Percentiles rank a stretch among this genome's conserved stretches.
These are phyloP conservation scores for Mucor ambiguus DNA, from an alignment of 371 early-diverging fungal species.

Conservation along the genomic window DNA sequence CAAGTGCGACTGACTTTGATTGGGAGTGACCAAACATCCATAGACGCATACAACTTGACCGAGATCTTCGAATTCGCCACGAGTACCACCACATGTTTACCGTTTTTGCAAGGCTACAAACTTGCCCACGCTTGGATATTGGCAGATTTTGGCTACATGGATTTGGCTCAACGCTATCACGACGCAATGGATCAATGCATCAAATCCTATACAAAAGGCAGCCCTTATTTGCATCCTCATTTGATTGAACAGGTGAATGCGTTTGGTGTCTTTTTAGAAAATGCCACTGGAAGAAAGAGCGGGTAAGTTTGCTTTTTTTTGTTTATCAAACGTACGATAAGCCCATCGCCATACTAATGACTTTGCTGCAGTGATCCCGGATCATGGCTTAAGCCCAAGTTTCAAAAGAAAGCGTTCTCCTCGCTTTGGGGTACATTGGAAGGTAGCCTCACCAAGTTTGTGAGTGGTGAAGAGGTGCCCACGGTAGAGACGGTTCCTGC, in stretches of 20 bases:
- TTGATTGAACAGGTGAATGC: constrained; percentile 67
- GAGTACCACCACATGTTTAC: constrained; percentile 62
- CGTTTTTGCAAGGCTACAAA: constrained; percentile 91
- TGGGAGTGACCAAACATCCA: constrained; percentile 49
- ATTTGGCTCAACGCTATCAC: constrained; percentile 76
- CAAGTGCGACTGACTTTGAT: constrained; percentile 62
- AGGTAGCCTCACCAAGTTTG: constrained; percentile 73
- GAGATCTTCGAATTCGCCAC: constrained; percentile 85
- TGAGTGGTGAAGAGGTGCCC: constrained; percentile 63
- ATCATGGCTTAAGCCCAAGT: constrained; percentile 61
- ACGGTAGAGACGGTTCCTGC: constrained; percentile 34
- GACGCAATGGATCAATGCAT: constrained; percentile 76
- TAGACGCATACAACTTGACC: constrained; percentile 64
- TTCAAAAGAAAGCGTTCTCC: constrained; percentile 64
- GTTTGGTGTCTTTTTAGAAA: constrained; percentile 50
- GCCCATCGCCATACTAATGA: background rate
- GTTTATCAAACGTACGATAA: background rate
- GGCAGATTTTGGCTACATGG: constrained; percentile 75
- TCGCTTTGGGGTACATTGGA: constrained; percentile 72
- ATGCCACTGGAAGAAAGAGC: constrained; percentile 42
- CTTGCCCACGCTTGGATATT: constrained; percentile 81
- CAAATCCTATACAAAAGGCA: constrained; percentile 69
- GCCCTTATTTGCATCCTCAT: constrained; percentile 75
- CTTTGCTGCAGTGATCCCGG: constrained; percentile 32
- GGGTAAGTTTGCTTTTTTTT: constrained; percentile 41